Evolutionary conservation across 2,329 filamentous ascomycete species (phyloP), one percentile per base, ranked within the genome.

Genomic region (Dactylella cylindrospora): DNA sequence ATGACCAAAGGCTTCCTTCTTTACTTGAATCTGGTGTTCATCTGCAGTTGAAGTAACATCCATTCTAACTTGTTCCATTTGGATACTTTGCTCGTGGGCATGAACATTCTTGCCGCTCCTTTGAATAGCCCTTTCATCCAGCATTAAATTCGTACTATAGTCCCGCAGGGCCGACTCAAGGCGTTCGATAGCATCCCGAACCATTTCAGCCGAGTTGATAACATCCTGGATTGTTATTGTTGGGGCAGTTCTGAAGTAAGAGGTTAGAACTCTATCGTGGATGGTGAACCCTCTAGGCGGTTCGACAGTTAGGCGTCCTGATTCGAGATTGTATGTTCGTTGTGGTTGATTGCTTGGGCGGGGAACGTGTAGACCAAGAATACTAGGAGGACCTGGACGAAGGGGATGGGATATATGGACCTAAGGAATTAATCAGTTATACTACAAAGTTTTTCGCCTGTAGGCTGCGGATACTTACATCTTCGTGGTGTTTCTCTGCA

Each of bases 101-200:
- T 40, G 36, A n/a, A 40, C 9, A 2, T 40, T 23, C 20, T 25
- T 40, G 19, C 26, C 25, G 22, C 29, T 31, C 5, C 49, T 20
- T 7, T 39, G 44, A 13, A 62, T 36, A 7, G 53, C 57, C 13
- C 41, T 35, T 10, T 17, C 36, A 19, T 62, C 57, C 1, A 62
- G 19, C 8, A 49, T 44, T 35, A 62, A 36, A 17, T 31, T 54
- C 13, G 29, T 20, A 13, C 38, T 41, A 15, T 62, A 62, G 31
- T 49, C 43, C 10, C 38, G 35, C 47, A 62, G 35, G 3, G 25
- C 33, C 2, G 28, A 49, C 23, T 62, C 49, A n/a, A 62, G 36
- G 12, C 57, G 47, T 35, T 44, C 45, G 23, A 41, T 44, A n/a
- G 44, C 17, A 28, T 46, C 43, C 8, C 57, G 41, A 22, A 62